Conservation (phyloP, 306 rosid species). For the Ziziphus jujuba region DNA sequence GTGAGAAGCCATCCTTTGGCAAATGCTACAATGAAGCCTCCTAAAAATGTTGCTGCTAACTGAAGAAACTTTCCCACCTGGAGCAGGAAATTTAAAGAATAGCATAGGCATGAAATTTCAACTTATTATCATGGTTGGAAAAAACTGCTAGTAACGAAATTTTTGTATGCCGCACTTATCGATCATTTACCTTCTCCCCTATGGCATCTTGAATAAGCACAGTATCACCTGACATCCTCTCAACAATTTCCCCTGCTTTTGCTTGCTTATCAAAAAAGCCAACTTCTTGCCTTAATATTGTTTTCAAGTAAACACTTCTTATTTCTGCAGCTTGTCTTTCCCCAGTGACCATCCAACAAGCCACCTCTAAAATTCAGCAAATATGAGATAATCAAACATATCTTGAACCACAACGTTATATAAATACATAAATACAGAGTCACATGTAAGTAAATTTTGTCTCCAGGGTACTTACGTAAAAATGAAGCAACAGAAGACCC, state of each 20-base stretch:
- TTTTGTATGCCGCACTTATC: not conserved
- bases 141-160: not conserved
- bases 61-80: slow-evolving; percentile 86
- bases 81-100: not conserved
- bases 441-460: too few species aligned
- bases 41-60: slow-evolving; percentile 55
- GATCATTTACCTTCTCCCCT: slow-evolving; percentile 69
- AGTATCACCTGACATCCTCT: slow-evolving; percentile 83
- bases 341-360: slow-evolving; percentile 86
- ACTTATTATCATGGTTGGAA: not conserved
- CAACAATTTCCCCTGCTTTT: slow-evolving; percentile 66
- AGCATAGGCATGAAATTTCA: too few species aligned
- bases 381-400: not conserved
- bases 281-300: slow-evolving; percentile 82
- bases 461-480: slow-evolving; percentile 53
- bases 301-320: slow-evolving; percentile 65
- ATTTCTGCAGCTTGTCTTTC: slow-evolving; percentile 83
- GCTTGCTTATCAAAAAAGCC: slow-evolving; percentile 70
- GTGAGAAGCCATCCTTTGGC: slow-evolving; percentile 76
- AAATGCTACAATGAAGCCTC: slow-evolving; percentile 68
- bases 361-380: slow-evolving; percentile 53
- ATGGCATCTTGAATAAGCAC: slow-evolving; percentile 86
- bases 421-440: not conserved
- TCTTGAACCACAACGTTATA: not conserved
- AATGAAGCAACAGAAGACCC: slow-evolving; percentile 61